Base-by-base conservation (phyloP, 2,329 filamentous ascomycete species). In the Madurella mycetomatis region DNA sequence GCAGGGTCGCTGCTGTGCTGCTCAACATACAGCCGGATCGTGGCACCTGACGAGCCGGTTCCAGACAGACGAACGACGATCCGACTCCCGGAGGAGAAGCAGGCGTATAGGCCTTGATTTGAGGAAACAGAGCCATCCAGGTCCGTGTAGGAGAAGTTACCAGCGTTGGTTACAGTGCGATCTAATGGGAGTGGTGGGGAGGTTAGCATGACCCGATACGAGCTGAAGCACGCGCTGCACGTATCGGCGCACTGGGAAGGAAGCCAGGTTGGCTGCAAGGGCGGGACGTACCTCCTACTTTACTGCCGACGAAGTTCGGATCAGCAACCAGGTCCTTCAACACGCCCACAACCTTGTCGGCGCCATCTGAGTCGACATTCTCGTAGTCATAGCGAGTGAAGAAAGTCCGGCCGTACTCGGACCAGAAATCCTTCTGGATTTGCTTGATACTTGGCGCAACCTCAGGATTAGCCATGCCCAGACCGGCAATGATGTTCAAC, bases 361-460 rank as follows among this genome's bases (percentile, higher is more conserved):
- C 94, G 41, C 89, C 92, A 9, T 92, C 90, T 45, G 86, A 87
- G 76, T 96, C 91, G 62, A 95, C 91, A 64, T 95, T 84, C 76
- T 99, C 94, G 75, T 96, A 99, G 75, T 99, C 94, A 75, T 97
- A 97, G 60, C 94, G 90, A 42, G 94, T 99, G 82, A 99, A 99
- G 81, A 97, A 99, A 32, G 92, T 96, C 56, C 94, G 91, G 67
- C 94, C 94, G 72, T 99, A 99, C 54, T 84, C 89, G 67, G 83
- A 82, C 94, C 94, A 99, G 83, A 99, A 97, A 70, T 96, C 90
- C 66, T 90, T 85, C 76, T 99, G 94, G 71, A 99, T 96, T 73
- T 92, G 87, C 68, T 88, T 88, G 74, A 99, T 97, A 75, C 89
- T 95, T 48, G 92, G 92, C 2, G 87, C 90, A 63, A 88, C 85